Conservation (phyloP, 192 early-diverging fungal species). For the Spizellomyces sp. region DNA sequence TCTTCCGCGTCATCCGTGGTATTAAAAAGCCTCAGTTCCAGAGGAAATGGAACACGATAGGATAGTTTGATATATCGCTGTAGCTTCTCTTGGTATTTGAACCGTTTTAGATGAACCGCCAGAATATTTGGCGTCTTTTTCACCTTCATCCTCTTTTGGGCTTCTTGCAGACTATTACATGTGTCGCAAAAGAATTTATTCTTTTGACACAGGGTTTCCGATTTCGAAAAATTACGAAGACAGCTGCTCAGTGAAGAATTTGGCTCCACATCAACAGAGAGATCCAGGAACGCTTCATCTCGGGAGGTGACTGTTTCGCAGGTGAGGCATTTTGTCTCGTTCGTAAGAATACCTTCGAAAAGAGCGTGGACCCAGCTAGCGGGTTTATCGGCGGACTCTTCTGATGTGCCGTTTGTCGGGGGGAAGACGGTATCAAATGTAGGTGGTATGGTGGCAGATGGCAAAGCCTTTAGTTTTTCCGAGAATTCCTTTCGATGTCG, state of each 20-base stretch:
- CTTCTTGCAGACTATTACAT: slow-evolving; percentile 94
- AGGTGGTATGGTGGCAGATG: background rate
- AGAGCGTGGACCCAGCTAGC: slow-evolving; percentile 92
- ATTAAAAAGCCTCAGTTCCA: slow-evolving; percentile 93
- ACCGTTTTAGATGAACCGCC: slow-evolving; percentile 94
- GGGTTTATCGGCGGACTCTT: slow-evolving; percentile 17
- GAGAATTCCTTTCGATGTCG: slow-evolving; percentile 45
- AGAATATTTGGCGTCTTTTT: slow-evolving; percentile 91
- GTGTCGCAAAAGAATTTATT: slow-evolving; percentile 98
- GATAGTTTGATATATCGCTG: slow-evolving; percentile 92
- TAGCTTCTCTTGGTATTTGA: slow-evolving; percentile 94
- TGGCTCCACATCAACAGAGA: slow-evolving; percentile 95
- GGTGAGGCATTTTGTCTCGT: slow-evolving; percentile 95
- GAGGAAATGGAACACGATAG: slow-evolving; percentile 92
- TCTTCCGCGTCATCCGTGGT: slow-evolving; percentile 86
- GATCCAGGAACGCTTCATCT: slow-evolving; percentile 94
- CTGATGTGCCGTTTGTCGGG: background rate
- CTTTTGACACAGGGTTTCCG: slow-evolving; percentile 92
- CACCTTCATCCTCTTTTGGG: slow-evolving; percentile 97
- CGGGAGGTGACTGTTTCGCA: slow-evolving; percentile 94
- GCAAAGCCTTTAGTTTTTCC: slow-evolving; percentile 42
- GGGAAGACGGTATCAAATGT: background rate
- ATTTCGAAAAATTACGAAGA: slow-evolving; percentile 93
- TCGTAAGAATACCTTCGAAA: slow-evolving; percentile 93
- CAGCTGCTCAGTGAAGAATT: slow-evolving; percentile 94